These are phyloP conservation scores for Neocallimastix lanati DNA, from an alignment of 192 early-diverging fungal genomes.

Conservation along the genomic window DNA sequence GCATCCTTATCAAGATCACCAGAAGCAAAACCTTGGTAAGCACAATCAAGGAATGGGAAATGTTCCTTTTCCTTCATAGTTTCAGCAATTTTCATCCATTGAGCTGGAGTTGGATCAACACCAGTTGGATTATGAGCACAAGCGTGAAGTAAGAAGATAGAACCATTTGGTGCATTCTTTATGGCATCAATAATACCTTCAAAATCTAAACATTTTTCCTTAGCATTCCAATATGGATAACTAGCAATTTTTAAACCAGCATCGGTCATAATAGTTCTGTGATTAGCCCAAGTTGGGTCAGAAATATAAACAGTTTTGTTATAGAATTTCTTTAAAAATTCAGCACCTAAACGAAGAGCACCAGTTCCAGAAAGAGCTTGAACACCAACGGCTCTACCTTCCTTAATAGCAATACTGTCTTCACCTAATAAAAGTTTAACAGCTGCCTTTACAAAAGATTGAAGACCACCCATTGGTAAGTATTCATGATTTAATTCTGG, in stretches of 20 bases:
- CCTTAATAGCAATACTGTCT: conserved; percentile 42
- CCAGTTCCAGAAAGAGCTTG: conserved; percentile 96
- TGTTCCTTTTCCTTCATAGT: conserved; percentile 54
- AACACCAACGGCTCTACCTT: conserved; percentile 22
- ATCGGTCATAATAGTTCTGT: conserved; percentile 69
- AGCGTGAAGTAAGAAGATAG: conserved; percentile 80
- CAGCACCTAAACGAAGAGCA: conserved; percentile 66
- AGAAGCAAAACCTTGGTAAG: conserved; percentile 96
- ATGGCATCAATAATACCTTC: conserved; percentile 54
- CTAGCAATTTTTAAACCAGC: conserved; percentile 68
- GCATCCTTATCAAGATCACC: conserved; percentile 84
- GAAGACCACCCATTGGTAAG: conserved; percentile 67
- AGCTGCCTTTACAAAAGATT: conserved; percentile 57
- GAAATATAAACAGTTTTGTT: conserved; percentile 71
- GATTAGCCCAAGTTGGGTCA: conserved; percentile 94
- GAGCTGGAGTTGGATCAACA: conserved; percentile 83
- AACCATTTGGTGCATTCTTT: conserved; percentile 47
- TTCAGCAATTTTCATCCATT: conserved; percentile 84
- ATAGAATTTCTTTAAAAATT: conserved; percentile 57
- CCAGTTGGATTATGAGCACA: conserved; percentile 99
- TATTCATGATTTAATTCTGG: conserved; percentile 73
- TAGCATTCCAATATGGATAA: conserved; percentile 80
- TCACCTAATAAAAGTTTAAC: conserved; percentile 64
- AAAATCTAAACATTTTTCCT: conserved; percentile 57
- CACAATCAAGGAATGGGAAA: conserved; percentile 95